Evolutionary conservation across 2,329 filamentous ascomycete genomes (phyloP), one percentile per base, ranked within the genome.

Genomic region (Penicillium aurantiogriseum): DNA sequence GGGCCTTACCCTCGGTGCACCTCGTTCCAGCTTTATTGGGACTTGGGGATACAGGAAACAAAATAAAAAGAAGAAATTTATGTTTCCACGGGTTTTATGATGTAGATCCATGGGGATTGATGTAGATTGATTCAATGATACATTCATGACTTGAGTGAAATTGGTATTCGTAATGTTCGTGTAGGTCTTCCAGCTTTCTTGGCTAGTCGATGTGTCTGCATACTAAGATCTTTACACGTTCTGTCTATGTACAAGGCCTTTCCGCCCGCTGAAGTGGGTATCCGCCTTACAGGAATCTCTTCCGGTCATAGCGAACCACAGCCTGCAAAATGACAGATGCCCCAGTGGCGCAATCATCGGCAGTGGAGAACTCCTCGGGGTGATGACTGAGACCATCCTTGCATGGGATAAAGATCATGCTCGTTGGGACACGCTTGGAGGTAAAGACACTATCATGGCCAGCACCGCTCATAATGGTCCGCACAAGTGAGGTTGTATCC

Each of bases 341-440:
- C 11, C 84, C 83, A 44, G 80, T 77, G 4, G 79, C 78, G 66
- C 84, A 88, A 67, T 88, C 84, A 46, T 85, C 83, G 0, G 80
- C 78, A 42, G 79, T 81, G 38, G 82, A 83, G 65, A 84, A 88
- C 66, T 88, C 86, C 44, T 82, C 78, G 2, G 86, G 85, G 64
- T 87, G 83, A 67, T 88, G 86, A 64, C 83, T 86, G 21, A 88
- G 74, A 1, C 86, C 86, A 63, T 86, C 81, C 67, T 78, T 81
- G 61, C 84, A 87, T 5, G 85, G 85, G 19, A 87, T 82, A 63
- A 88, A 88, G 29, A 88, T 85, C 85, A 88, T 88, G 43, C 83
- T 82, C 2, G 85, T 87, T 17, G 85, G 86, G 44, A 82, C 84
- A 38, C 77, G 76, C 61, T 81, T 80, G 44, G 80, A 85, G 6